Evolutionary conservation across 2,329 filamentous ascomycete genomes (phyloP), one percentile per base, ranked within the genome.

Genomic region (Aquanectria penicillioides): DNA sequence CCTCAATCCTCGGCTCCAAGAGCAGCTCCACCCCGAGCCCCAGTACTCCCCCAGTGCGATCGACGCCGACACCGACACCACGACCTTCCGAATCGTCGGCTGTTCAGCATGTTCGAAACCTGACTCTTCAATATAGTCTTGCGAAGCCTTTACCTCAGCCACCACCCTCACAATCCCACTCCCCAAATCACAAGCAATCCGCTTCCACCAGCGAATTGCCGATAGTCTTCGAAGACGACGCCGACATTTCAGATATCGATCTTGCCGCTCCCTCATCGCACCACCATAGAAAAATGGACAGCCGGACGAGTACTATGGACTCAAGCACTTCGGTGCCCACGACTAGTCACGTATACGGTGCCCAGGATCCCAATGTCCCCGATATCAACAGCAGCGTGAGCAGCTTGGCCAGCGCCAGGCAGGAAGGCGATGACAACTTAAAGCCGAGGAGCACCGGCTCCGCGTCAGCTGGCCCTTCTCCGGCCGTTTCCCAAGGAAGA

Each of bases 51-150:
- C 64, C n/a, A 63, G 62, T 37, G 53, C 66, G n/a, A n/a, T n/a
- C n/a, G n/a, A n/a, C n/a, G 43, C 58, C 63, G 20, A 65, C 57
- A 40, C 31, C 55, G 29, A 58, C 62, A 40, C 57, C 63, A 22
- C 60, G 61, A 37, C 36, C 57, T 25, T 54, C 48, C 53, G 53
- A 70, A 38, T 61, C 52, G 15, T 61, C 70, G 41, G 58, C 67
- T 18, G 9, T 63, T 58, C 77, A 83, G 74, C 83, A 86, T 86
- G 83, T 75, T 57, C 78, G 82, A 64, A 82, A 80, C 65, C 61
- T 85, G 71, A 87, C 81, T 63, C 73, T 86, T 46, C 83, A 85
- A 68, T 77, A 82, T 57, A 86, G 83, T 66, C 83, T 87, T 62
- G 79, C 80, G 66, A 87, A 87, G 71, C 84, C 85, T 44, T 72